Conservation (phyloP, 2,329 filamentous ascomycete genomes). For the Penicillium brasilianum region DNA sequence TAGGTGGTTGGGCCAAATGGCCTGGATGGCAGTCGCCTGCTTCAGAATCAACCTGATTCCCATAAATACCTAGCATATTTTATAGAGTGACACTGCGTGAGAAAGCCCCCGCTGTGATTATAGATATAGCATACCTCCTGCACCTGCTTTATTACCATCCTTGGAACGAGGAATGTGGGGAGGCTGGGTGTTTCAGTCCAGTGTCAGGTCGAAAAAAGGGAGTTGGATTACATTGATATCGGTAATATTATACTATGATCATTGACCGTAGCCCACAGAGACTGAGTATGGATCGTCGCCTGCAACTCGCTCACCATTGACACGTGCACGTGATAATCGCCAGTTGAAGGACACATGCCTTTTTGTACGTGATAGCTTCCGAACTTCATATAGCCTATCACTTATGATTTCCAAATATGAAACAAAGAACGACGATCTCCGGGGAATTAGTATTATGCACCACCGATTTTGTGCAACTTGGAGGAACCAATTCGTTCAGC, state of each 20-base stretch:
- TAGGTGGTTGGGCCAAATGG: neutral
- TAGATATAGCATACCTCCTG: neutral
- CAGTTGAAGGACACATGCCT: neutral
- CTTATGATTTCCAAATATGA: neutral
- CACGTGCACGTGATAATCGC: conserved; percentile 6
- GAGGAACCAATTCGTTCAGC: neutral
- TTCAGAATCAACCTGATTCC: neutral
- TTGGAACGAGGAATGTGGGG: conserved; percentile 10
- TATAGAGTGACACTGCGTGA: neutral
- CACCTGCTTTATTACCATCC: conserved; percentile 5
- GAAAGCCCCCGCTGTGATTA: neutral
- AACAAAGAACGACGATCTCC: conserved; percentile 9
- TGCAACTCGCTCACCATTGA: neutral
- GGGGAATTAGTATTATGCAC: conserved; percentile 5
- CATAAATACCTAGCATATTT: neutral
- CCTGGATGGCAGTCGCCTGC: neutral
- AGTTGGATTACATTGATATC: neutral
- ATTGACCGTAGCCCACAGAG: neutral
- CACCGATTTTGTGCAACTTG: conserved; percentile 12
- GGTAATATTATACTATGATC: neutral
- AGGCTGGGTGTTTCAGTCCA: neutral
- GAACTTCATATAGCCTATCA: conserved; percentile 1
- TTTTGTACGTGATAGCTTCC: neutral
- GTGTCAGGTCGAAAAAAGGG: no score
- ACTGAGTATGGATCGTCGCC: neutral